Conservation (phyloP, 805 yeast species). For the Metschnikowia peoriensis region DNA sequence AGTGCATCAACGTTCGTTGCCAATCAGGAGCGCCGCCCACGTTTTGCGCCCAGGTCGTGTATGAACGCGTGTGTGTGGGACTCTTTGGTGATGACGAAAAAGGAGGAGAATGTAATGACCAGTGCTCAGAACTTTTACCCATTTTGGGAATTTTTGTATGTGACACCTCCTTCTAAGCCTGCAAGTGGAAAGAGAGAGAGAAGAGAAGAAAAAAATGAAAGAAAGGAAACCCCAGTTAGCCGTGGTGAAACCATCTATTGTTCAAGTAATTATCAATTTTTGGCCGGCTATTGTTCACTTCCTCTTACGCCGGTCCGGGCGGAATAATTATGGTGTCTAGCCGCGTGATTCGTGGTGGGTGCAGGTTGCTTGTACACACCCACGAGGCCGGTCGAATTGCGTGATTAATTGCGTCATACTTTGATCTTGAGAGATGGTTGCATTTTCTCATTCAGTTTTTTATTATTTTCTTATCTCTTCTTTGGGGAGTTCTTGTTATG, state of each 20-base stretch:
- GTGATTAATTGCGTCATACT: background rate
- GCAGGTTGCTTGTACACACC: background rate
- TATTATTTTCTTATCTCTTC: background rate
- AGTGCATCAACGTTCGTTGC: background rate
- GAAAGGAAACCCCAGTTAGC: too few species aligned
- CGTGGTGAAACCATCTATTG: too few species aligned
- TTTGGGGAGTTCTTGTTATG: background rate
- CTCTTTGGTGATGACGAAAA: background rate
- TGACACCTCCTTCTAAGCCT: background rate
- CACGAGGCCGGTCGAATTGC: background rate
- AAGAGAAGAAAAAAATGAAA: too few species aligned
- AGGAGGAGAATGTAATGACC: background rate
- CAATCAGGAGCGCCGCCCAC: background rate
- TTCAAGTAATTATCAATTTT: too few species aligned
- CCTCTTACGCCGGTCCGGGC: too few species aligned
- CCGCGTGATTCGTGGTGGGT: background rate
- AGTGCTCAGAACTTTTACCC: background rate
- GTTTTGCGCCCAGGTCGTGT: background rate
- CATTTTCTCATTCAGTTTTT: too few species aligned
- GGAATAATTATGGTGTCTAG: too few species aligned
- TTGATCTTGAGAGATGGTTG: background rate
- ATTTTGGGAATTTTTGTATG: background rate
- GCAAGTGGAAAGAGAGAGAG: too few species aligned
- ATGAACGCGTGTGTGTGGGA: background rate
- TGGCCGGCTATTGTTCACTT: too few species aligned